Percentiles rank a stretch among this genome's conserved stretches.
These are phyloP conservation scores for Pisolithus tinctorius DNA, from an alignment of 768 basidiomycete species.

Conservation along the genomic window DNA sequence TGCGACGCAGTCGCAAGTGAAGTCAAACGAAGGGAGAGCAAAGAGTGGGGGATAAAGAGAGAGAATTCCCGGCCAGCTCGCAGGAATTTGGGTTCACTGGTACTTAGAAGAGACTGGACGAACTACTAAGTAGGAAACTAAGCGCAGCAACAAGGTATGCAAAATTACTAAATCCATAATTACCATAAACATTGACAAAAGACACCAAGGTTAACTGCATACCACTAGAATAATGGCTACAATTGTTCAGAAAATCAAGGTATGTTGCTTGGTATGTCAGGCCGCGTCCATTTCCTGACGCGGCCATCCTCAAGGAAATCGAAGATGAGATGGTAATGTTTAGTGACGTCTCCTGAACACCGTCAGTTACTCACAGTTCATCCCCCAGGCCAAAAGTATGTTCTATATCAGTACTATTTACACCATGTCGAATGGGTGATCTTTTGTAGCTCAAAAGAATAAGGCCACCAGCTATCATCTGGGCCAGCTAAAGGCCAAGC, in stretches of 20 bases:
- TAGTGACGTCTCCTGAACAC: conserved; percentile 5
- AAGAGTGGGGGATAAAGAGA: conserved; percentile 19
- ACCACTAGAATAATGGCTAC: conserved; percentile 46
- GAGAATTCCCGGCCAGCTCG: conserved; percentile 10
- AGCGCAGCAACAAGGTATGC: background rate
- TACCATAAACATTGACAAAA: background rate
- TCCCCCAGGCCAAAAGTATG: conserved; percentile 70
- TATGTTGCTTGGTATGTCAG: conserved; percentile 24
- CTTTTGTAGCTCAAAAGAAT: conserved; percentile 79
- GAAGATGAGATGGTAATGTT: conserved; percentile 91
- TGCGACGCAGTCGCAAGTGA: conserved; percentile 32
- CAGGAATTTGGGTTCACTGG: background rate
- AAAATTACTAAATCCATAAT: background rate
- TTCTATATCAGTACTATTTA: conserved; percentile 12
- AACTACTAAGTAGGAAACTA: conserved; percentile 2
- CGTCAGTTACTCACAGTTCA: conserved; percentile 20
- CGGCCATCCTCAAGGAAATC: conserved; percentile 55
- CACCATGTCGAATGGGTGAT: conserved; percentile 8
- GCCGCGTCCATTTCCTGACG: conserved; percentile 5
- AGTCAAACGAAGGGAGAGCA: conserved; percentile 11
- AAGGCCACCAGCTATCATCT: conserved; percentile 95
- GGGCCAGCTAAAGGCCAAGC: conserved; percentile 95
- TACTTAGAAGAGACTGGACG: background rate
- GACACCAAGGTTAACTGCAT: background rate
- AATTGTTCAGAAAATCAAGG: conserved; percentile 88